Base-by-base conservation (phyloP, 441 rosid genomes). In the Populus trichocarpa region DNA sequence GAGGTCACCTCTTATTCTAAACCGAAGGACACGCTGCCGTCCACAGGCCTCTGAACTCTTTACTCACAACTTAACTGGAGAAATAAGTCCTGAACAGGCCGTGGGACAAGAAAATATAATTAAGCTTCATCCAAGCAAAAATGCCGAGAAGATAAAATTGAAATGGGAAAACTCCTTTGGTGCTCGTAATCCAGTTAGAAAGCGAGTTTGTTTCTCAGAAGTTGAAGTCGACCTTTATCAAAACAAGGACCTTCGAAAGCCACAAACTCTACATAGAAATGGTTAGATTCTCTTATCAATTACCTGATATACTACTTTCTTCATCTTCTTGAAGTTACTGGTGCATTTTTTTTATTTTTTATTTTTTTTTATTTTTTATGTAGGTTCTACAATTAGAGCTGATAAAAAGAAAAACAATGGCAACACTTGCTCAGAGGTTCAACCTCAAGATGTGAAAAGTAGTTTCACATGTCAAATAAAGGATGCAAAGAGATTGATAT, bases 201-300 rank as follows among this genome's bases (percentile, higher is more conserved):
- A 88, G 84, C 79, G 72, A 38, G 91, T 90, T 64, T 77, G 59
- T 75, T 89, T 87, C 76, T 76, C 88, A 38, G 86, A 84, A 76
- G 75, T 77, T 70, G 81, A 81, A 69, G 67, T 78, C 33, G 71
- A 73, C 72, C 80, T 72, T 77, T 81, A 73, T 50, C 73, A 67
- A 80, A 71, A 71, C 26, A 85, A 79, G 78, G 77, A 68, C 78
- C 30, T 61, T 20, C 59, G 36, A 46, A 65, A 83, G 75, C 74
- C 71, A 30, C 69, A 28, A 80, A 69, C 80, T 72, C 75, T 77
- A 23, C 74, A 68, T 26, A 71, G 71, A 81, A 81, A 72, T 26
- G 12, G 89, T 87, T 83, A 84, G 82, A 67, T 46, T 30, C 23
- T 40, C 3, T 53, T 65, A 25, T 42, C 28, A 3, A 22, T 11